Conservation (phyloP, 768 basidiomycete species). For the Boletus tylopilopsis region DNA sequence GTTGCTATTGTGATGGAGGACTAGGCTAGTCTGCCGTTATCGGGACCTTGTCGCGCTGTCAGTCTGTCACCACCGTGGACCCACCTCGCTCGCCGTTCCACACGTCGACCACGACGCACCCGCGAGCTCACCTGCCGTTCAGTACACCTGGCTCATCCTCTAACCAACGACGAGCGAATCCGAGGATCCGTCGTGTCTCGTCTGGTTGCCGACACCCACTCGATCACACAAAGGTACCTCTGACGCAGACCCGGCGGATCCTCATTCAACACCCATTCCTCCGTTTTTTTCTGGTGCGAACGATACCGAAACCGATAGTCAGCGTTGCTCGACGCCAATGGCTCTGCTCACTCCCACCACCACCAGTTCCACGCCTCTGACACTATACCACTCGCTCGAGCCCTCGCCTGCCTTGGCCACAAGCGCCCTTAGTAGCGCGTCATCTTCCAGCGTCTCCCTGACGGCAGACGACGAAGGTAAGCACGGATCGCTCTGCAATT, state of each 20-base stretch:
- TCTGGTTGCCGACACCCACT: constrained; percentile 35
- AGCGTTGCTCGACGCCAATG: constrained; percentile 10
- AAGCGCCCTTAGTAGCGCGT: constrained; percentile 25
- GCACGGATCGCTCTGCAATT: constrained; percentile 24
- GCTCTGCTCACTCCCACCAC: constrained; percentile 23
- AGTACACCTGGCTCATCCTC: constrained; percentile 3
- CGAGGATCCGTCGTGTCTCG: constrained; percentile 51
- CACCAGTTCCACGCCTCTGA: constrained; percentile 30
- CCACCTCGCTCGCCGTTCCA: constrained; percentile 10
- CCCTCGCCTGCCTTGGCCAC: constrained; percentile 25
- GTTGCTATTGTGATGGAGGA: constrained; percentile 21
- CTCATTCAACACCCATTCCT: constrained; percentile 26
- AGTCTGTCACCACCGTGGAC: constrained; percentile 4
- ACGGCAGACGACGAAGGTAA: constrained; percentile 63
- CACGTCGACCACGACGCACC: constrained; percentile 14
- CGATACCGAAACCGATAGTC: constrained; percentile 9
- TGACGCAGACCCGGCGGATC: constrained; percentile 53
- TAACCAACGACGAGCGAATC: constrained; percentile 1
- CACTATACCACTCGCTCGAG: constrained; percentile 31
- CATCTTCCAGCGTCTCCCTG: constrained; percentile 52
- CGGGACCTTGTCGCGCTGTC: constrained; percentile 3
- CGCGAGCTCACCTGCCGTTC: neutral
- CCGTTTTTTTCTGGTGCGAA: constrained; percentile 1
- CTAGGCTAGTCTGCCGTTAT: constrained; percentile 27
- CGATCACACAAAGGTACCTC: constrained; percentile 37